Percentiles rank a stretch among this genome's conserved stretches.
phyloP scores from a whole-genome alignment of 73 alveolate species.

The Uronychia setigera region DNA sequence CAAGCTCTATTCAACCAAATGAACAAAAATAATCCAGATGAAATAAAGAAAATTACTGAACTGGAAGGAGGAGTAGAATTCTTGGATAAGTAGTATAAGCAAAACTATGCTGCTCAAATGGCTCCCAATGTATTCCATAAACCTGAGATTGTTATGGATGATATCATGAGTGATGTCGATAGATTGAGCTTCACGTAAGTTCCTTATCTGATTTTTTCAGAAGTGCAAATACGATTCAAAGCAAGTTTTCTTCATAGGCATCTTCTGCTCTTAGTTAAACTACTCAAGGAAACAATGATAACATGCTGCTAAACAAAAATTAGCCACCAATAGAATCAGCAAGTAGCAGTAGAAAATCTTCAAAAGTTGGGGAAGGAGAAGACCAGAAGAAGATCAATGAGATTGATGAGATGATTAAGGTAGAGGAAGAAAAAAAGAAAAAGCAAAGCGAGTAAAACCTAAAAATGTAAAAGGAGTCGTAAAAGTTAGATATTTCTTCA shows the following conservation, averaged over 20 bases:
- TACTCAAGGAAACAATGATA: not conserved
- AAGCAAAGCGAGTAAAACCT: not conserved
- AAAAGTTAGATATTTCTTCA: not conserved
- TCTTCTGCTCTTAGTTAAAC: not conserved
- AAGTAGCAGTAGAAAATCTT: no score
- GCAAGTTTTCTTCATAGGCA: not conserved
- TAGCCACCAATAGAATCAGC: no score
- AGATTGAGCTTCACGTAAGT: no score
- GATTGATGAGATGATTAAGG: not conserved
- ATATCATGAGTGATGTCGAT: not conserved
- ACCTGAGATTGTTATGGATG: not conserved
- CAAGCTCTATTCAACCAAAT: not conserved
- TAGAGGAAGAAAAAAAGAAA: not conserved
- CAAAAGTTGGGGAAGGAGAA: not conserved
- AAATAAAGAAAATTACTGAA: no score
- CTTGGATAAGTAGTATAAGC: no score
- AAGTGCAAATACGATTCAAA: not conserved
- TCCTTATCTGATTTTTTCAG: no score
- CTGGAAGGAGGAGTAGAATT: not conserved
- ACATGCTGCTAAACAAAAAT: not conserved
- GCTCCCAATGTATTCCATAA: not conserved
- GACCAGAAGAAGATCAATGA: not conserved
- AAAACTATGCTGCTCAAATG: no score
- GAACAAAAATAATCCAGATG: not conserved
- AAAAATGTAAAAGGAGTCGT: not conserved